Conservation (phyloP, 805 yeast genomes). For the Wickerhamomyces xylosicus region DNA sequence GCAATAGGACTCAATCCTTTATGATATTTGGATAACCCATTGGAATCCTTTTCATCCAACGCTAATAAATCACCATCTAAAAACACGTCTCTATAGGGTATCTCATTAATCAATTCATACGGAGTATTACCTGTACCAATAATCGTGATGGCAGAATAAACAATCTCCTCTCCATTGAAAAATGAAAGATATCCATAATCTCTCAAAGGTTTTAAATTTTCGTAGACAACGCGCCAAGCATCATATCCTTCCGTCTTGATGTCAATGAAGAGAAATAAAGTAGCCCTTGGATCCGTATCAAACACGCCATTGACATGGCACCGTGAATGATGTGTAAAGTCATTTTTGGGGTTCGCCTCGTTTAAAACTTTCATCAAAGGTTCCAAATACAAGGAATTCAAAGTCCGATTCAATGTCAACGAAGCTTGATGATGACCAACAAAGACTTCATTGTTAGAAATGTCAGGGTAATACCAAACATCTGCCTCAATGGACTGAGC, state of each 20-base stretch:
- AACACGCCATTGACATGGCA: slow-evolving; percentile 11
- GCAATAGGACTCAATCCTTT: slow-evolving; percentile 24
- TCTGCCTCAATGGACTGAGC: slow-evolving; percentile 58
- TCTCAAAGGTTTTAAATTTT: slow-evolving; percentile 41
- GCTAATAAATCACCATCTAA: slow-evolving; percentile 39
- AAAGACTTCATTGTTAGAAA: slow-evolving; percentile 27
- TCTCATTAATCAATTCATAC: slow-evolving; percentile 21
- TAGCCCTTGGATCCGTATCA: slow-evolving; percentile 31
- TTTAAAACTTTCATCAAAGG: slow-evolving; percentile 39
- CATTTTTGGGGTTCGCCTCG: slow-evolving; percentile 38
- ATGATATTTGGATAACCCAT: slow-evolving; percentile 12
- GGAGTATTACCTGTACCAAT: slow-evolving; percentile 69
- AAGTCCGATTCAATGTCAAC: slow-evolving; percentile 32
- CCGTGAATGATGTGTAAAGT: slow-evolving; percentile 18
- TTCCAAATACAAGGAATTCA: slow-evolving; percentile 39
- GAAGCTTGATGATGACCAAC: slow-evolving; percentile 53
- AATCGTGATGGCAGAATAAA: slow-evolving; percentile 49
- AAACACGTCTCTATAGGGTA: slow-evolving; percentile 29
- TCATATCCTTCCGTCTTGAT: slow-evolving; percentile 40
- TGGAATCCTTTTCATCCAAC: slow-evolving; percentile 5
- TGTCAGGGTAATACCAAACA: slow-evolving; percentile 42
- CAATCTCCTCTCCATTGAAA: slow-evolving; percentile 25
- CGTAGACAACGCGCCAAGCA: slow-evolving; percentile 38
- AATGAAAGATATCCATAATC: slow-evolving; percentile 40
- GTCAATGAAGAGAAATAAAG: slow-evolving; percentile 55